A percentile compares a stretch with the other conserved stretches of the same genome.
phyloP scores from a whole-genome alignment of 257 asterid species.

The Penstemon eatonii region DNA sequence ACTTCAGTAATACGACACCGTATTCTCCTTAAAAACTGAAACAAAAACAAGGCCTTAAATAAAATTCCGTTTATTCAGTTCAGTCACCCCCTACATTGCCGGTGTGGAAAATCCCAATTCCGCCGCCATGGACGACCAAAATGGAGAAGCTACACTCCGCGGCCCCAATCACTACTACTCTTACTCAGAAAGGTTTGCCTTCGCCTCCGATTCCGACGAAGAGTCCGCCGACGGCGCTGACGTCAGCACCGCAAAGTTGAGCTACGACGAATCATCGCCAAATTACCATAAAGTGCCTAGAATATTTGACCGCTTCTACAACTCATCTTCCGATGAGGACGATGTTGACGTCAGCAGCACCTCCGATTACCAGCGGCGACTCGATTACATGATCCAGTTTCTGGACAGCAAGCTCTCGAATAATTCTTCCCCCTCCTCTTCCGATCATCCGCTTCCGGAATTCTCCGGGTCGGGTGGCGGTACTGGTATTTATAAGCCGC shows the following conservation, averaged over 20 bases:
- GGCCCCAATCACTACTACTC: conserved; percentile 39
- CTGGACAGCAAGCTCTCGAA: conserved; percentile 75
- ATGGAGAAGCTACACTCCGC: conserved; percentile 42
- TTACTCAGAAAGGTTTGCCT: conserved; percentile 36
- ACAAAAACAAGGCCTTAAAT: neutral
- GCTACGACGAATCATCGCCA: conserved; percentile 41
- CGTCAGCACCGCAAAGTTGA: conserved; percentile 31
- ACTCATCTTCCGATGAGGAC: conserved; percentile 63
- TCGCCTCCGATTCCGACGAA: neutral
- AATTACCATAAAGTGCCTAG: conserved; percentile 37
- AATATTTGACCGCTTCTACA: conserved; percentile 82
- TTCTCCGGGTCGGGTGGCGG: conserved; percentile 65
- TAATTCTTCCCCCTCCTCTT: conserved; percentile 31
- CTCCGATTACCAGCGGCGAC: conserved; percentile 65
- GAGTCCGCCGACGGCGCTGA: conserved; percentile 6
- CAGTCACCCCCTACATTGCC: conserved; percentile 8
- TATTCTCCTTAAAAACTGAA: neutral
- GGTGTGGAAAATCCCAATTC: conserved; percentile 9
- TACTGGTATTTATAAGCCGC: conserved; percentile 62
- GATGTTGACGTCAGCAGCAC: conserved; percentile 48
- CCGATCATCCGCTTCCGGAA: conserved; percentile 67
- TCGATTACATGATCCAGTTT: conserved; percentile 86
- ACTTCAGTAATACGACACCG: conserved; percentile 17
- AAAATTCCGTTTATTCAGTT: conserved; percentile 20
- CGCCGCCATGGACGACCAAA: conserved; percentile 55